phyloP scores from a whole-genome alignment of 2,329 filamentous ascomycete genomes.

The Xylariales sp. region DNA sequence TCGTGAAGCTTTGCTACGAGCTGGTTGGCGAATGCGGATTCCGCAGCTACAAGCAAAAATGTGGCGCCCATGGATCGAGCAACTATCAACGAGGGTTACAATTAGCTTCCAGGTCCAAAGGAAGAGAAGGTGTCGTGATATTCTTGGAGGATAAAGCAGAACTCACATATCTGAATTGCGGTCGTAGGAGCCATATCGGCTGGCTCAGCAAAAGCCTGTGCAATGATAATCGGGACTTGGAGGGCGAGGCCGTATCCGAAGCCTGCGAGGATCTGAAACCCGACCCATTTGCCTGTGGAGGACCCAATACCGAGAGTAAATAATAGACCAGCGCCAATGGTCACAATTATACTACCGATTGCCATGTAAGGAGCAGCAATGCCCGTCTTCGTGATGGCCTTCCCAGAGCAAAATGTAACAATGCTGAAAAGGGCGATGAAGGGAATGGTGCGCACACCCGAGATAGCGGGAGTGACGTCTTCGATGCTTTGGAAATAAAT shows the following conservation, averaged over 20 bases:
- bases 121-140: not conserved
- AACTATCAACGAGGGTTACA: not conserved
- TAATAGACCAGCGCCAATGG: too few species aligned
- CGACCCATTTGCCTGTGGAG: conserved; percentile 5
- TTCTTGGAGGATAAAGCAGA: not conserved
- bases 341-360: too few species aligned
- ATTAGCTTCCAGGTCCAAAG: conserved; percentile 7
- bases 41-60: conserved; percentile 32
- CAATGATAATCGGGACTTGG: not conserved
- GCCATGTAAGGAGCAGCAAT: too few species aligned
- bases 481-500: too few species aligned
- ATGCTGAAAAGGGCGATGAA: too few species aligned
- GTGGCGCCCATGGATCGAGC: conserved; percentile 11
- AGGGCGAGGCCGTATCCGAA: not conserved
- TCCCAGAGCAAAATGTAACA: too few species aligned
- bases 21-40: conserved; percentile 28
- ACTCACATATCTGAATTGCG: not conserved
- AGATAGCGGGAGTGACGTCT: too few species aligned
- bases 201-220: not conserved
- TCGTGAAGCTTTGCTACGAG: conserved; percentile 17
- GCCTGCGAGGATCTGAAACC: conserved; percentile 5
- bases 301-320: not conserved
- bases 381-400: too few species aligned
- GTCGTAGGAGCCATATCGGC: not conserved
- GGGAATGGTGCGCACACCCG: too few species aligned